phyloP scores from a whole-genome alignment of 2,329 filamentous ascomycete genomes.

The Phialocephala subalpina region DNA sequence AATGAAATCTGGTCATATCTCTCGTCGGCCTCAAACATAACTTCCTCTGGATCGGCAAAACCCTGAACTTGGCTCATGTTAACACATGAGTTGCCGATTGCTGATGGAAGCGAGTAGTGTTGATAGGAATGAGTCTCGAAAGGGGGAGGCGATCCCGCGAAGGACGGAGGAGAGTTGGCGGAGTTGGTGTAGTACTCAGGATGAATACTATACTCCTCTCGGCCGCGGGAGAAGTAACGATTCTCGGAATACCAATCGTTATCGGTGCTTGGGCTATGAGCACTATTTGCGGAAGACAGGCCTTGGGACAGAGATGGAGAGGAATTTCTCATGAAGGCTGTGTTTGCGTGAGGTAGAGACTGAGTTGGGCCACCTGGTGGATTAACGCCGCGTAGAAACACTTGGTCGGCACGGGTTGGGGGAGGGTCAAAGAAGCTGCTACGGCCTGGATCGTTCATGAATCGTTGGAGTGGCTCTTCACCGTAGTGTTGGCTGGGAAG shows the following conservation, averaged over 20 bases:
- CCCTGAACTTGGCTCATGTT: conserved; percentile 40
- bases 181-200: background rate
- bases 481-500: background rate
- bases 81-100: conserved; percentile 26
- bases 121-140: background rate
- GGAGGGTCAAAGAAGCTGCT: conserved; percentile 26
- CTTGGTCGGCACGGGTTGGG: conserved; percentile 10
- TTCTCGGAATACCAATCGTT: conserved; percentile 30
- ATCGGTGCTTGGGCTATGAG: conserved; percentile 33
- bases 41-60: conserved; percentile 36
- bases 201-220: background rate
- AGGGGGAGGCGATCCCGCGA: background rate
- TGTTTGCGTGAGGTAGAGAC: conserved; percentile 26
- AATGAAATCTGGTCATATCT: conserved; percentile 29
- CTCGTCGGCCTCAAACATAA: conserved; percentile 31
- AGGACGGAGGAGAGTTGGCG: background rate
- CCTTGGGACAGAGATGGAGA: conserved; percentile 40
- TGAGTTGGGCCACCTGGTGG: conserved; percentile 26
- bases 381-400: conserved; percentile 9
- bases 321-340: conserved; percentile 23
- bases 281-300: conserved; percentile 31
- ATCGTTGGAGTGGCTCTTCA: conserved; percentile 29
- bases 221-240: conserved; percentile 22
- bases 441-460: conserved; percentile 30
- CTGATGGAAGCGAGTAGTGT: conserved; percentile 15